Conservation (phyloP, 768 basidiomycete species). For the Amanita jacksonii region DNA sequence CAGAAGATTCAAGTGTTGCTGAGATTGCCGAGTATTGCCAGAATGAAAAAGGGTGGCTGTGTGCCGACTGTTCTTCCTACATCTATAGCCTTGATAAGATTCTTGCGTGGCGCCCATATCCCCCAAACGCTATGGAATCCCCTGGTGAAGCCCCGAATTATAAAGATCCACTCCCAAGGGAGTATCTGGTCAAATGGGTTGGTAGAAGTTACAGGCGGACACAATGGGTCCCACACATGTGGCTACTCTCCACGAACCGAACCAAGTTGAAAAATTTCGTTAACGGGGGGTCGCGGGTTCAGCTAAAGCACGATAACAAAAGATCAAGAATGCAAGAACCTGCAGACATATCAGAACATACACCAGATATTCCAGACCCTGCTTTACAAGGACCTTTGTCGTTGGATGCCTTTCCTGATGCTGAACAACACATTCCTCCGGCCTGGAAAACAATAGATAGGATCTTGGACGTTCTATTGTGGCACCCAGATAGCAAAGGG, state of each 20-base stretch:
- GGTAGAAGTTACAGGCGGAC: constrained; percentile 68
- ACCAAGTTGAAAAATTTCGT: constrained; percentile 74
- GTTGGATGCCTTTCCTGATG: constrained; percentile 48
- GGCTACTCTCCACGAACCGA: constrained; percentile 64
- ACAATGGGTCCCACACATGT: constrained; percentile 91
- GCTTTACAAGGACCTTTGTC: constrained; percentile 16
- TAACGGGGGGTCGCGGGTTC: constrained; percentile 53
- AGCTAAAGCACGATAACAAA: constrained; percentile 45
- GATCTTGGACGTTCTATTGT: constrained; percentile 73
- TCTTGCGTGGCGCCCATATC: constrained; percentile 85
- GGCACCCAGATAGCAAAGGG: constrained; percentile 27
- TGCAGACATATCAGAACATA: constrained; percentile 31
- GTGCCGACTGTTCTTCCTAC: constrained; percentile 71
- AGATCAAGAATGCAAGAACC: constrained; percentile 25
- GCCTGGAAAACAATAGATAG: constrained; percentile 90
- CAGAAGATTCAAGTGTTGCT: constrained; percentile 22
- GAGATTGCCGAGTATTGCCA: constrained; percentile 61
- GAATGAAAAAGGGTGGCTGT: constrained; percentile 45
- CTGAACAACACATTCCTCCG: constrained; percentile 62
- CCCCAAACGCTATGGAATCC: constrained; percentile 51
- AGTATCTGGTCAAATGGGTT: constrained; percentile 90
- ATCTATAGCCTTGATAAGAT: constrained; percentile 70
- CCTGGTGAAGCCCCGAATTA: constrained; percentile 33
- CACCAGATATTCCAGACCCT: constrained; percentile 24
- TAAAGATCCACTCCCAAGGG: constrained; percentile 65